Evolutionary conservation across 2,329 filamentous ascomycete genomes (phyloP), one percentile per base, ranked within the genome.

Genomic region (Phialophora verrucosa): DNA sequence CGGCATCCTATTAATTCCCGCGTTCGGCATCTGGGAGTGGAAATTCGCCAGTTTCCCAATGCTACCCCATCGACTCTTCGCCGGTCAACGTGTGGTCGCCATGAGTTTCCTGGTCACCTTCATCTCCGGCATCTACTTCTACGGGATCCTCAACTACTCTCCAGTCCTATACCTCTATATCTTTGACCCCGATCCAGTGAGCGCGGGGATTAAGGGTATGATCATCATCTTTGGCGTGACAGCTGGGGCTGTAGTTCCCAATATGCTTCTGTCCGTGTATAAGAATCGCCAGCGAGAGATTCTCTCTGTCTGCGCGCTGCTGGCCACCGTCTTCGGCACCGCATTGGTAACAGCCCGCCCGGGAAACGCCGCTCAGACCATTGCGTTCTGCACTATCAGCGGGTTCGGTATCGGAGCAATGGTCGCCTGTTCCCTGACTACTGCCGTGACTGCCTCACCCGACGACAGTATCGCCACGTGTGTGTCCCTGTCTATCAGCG

Each of bases 391-490:
- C n/a, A 78, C 85, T 17, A 73, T 90, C 3, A 87, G 87, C 1
- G 85, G 86, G 3, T 75, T 90, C 1, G 89, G 89, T 8, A 86
- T 90, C 3, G 89, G 88, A 5, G 88, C 86, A 1, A 88, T 91
- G 57, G 85, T 90, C 14, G 85, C 91, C 5, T 88, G 88, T 0
- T 85, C 86, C 0, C 87, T 86, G 1, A 88, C 90, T 70, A 88
- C 91, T 64, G 86, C 87, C 4, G 88, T 87, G 10, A 90, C 91
- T 71, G 87, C 90, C 70, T 90, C 87, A 68, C 88, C 88, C 0
- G 86, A 89, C 78, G 79, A 91, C 62, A 81, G 91, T 4, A 91
- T 91, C 68, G 89, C 87, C 6, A 91, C 89, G 2, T 83, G 90
- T 53, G 85, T 88, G 0, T 87, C 89, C 6, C 79, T 91, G 20